These are phyloP conservation scores for Catenaria anguillulae DNA, from an alignment of 371 early-diverging fungal genomes.

Conservation along the genomic window DNA sequence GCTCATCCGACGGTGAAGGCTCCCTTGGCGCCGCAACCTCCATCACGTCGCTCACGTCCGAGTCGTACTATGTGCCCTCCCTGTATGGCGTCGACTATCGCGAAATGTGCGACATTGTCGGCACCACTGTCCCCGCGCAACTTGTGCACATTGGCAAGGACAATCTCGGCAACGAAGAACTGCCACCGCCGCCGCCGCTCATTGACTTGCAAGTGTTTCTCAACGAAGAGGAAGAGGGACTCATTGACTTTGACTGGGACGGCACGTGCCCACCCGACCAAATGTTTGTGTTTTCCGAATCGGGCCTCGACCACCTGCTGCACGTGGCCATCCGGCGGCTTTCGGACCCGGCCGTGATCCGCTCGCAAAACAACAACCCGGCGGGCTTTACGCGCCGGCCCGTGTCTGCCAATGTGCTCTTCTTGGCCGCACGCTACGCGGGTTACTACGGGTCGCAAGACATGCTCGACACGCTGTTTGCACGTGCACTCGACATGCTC, in stretches of 20 bases:
- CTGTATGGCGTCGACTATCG: constrained; percentile 7
- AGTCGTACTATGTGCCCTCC: constrained; percentile 4
- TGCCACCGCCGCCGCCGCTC: neutral
- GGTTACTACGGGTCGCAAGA: constrained; percentile 56
- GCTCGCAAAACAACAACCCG: constrained; percentile 24
- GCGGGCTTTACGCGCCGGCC: constrained; percentile 23
- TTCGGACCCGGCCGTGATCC: constrained; percentile 4
- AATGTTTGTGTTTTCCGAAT: constrained; percentile 74
- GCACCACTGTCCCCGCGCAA: constrained; percentile 1
- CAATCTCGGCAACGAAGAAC: neutral
- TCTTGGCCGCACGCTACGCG: constrained; percentile 74
- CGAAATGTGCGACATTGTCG: constrained; percentile 7
- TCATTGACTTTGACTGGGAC: constrained; percentile 48
- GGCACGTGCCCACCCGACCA: constrained; percentile 55
- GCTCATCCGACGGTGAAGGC: neutral
- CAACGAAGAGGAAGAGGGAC: constrained; percentile 18
- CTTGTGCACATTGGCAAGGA: neutral
- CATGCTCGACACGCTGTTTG: constrained; percentile 48
- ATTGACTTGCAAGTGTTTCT: neutral
- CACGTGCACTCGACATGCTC: constrained; percentile 28
- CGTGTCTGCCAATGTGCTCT: constrained; percentile 68
- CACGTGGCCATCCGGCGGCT: constrained; percentile 34
- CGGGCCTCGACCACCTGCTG: constrained; percentile 50
- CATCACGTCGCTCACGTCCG: constrained; percentile 2
- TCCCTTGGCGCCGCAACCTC: neutral